A percentile compares a stretch with the other conserved stretches of the same genome.
Evolutionary conservation across 257 asterid species (phyloP).

Genomic region (Solanum bulbocastanum): DNA sequence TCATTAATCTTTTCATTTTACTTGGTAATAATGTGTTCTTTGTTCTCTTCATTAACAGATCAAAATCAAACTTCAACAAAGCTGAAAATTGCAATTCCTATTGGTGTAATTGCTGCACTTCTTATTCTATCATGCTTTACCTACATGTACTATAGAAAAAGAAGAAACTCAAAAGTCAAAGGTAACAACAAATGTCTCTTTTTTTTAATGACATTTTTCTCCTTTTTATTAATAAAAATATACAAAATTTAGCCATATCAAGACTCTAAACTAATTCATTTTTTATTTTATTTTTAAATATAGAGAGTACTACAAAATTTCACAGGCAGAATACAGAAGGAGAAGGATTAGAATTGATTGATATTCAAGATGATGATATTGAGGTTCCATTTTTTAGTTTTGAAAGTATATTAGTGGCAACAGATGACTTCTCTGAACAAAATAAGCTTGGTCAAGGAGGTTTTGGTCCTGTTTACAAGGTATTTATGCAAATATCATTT

Average conservation of each 20-base stretch:
- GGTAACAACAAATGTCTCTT: background rate
- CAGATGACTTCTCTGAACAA: background rate
- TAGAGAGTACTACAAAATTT: background rate
- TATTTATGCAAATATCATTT: background rate
- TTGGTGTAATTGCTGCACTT: background rate
- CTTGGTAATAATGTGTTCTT: background rate
- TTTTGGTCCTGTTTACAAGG: conserved; percentile 1
- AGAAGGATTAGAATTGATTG: background rate
- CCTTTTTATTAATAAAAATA: background rate
- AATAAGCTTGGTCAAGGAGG: conserved; percentile 1
- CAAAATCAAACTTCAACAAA: background rate
- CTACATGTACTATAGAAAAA: background rate
- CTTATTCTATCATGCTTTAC: background rate
- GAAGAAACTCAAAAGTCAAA: background rate
- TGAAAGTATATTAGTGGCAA: background rate
- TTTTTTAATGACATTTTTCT: background rate
- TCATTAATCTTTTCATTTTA: background rate
- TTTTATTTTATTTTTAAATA: background rate
- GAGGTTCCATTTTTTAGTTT: background rate
- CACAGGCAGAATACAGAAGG: background rate
- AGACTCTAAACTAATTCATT: background rate
- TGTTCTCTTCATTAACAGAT: background rate
- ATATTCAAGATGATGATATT: background rate
- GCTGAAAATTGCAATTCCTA: background rate
- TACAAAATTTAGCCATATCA: background rate